These are phyloP conservation scores for Lodderomyces orthopsilosis DNA, from an alignment of 1,139 yeast genomes.

Conservation along the genomic window DNA sequence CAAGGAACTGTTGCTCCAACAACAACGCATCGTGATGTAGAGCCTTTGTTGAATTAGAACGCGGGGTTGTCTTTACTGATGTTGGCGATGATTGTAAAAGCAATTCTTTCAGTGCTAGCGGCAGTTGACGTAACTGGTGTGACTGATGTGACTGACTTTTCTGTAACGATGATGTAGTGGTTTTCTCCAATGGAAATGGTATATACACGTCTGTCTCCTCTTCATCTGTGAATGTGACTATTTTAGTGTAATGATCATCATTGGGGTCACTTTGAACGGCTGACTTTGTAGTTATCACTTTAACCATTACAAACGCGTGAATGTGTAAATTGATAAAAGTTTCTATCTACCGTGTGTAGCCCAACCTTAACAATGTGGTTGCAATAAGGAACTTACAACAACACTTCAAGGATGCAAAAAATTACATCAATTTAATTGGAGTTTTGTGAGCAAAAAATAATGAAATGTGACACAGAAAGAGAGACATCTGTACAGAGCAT, in stretches of 20 bases:
- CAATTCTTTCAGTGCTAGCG: no score
- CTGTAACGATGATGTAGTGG: not conserved
- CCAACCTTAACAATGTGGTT: not conserved
- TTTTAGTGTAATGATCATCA: constrained; percentile 8
- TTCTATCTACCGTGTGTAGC: no score
- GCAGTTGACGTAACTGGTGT: no score
- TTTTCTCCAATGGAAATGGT: not conserved
- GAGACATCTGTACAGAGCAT: not conserved
- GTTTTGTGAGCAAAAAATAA: not conserved
- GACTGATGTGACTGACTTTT: not conserved
- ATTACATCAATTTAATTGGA: not conserved
- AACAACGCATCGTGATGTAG: no score
- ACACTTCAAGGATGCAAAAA: not conserved
- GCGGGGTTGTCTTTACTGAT: no score
- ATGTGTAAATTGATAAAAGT: no score
- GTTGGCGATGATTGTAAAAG: no score
- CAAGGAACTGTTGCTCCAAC: not conserved
- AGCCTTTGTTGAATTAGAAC: no score
- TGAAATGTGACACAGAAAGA: not conserved
- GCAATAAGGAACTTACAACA: not conserved
- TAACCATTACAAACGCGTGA: not conserved
- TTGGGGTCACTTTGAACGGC: constrained; percentile 1
- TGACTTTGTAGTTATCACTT: constrained; percentile 3
- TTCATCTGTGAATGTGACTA: constrained; percentile 5
- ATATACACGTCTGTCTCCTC: not conserved